These are phyloP conservation scores for Candida pseudoglaebosa DNA, from an alignment of 805 yeast genomes.

Conservation along the genomic window DNA sequence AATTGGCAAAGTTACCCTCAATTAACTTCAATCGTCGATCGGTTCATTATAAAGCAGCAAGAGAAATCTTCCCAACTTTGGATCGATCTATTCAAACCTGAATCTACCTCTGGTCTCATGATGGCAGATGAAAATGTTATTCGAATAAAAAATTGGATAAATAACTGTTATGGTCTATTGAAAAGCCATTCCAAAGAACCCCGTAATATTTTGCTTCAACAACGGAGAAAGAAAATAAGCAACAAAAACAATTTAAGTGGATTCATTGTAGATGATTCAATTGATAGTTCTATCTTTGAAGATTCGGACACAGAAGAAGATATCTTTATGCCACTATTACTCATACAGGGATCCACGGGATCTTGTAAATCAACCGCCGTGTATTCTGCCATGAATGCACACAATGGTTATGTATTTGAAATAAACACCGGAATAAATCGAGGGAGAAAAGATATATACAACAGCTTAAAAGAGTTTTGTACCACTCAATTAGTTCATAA, in stretches of 20 bases:
- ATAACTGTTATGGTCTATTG: constrained; percentile 32
- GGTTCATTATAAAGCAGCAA: constrained; percentile 6
- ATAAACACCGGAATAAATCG: constrained; percentile 72
- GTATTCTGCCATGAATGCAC: constrained; percentile 58
- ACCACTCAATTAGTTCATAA: constrained; percentile 76
- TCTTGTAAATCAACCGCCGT: constrained; percentile 76
- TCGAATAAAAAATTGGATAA: constrained; percentile 37
- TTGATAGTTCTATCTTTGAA: constrained; percentile 5
- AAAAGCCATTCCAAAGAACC: constrained; percentile 29
- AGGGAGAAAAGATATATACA: constrained; percentile 64
- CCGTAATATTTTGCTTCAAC: constrained; percentile 24
- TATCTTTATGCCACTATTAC: constrained; percentile 56
- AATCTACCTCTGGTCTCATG: constrained; percentile 27
- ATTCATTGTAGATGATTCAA: constrained; percentile 37
- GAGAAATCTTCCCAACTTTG: constrained; percentile 19
- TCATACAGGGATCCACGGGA: constrained; percentile 68
- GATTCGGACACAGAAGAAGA: constrained; percentile 31
- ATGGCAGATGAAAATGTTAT: constrained; percentile 20
- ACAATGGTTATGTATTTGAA: constrained; percentile 75
- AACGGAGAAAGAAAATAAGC: constrained; percentile 15
- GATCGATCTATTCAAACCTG: constrained; percentile 46
- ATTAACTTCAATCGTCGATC: constrained; percentile 9
- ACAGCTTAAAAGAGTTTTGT: constrained; percentile 68
- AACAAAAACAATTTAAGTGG: constrained; percentile 19
- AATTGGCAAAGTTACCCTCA: constrained; percentile 8